Conservation (phyloP, 108 stramenopile genomes). For the Skeletonema marinoi region DNA sequence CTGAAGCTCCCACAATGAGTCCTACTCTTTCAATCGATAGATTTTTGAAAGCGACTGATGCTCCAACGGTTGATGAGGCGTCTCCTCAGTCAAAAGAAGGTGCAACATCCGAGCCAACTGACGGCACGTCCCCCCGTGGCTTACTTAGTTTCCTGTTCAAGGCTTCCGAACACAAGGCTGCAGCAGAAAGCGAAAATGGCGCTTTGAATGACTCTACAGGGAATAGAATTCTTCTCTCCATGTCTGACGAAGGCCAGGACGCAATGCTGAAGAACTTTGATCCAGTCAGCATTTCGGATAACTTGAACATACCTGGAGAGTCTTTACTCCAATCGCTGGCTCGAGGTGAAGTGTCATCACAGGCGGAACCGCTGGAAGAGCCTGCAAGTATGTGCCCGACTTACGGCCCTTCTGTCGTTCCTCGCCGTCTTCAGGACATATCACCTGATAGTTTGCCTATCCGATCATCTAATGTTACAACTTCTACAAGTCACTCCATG, state of each 20-base stretch:
- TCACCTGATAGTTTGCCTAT: background rate
- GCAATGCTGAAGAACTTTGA: conserved; percentile 13
- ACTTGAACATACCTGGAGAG: conserved; percentile 9
- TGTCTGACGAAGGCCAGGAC: conserved; percentile 8
- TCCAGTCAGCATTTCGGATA: conserved; percentile 14
- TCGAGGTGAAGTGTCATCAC: background rate
- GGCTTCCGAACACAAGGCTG: conserved; percentile 17
- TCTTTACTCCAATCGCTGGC: conserved; percentile 8
- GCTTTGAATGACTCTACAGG: conserved; percentile 3
- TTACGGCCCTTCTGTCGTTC: conserved; percentile 42
- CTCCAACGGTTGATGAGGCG: conserved; percentile 27
- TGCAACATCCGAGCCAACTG: background rate
- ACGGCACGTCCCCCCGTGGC: background rate
- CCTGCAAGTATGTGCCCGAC: conserved; percentile 30
- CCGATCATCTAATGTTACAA: background rate
- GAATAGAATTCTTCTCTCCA: conserved; percentile 8
- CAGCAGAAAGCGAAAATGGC: background rate
- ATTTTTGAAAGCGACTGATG: conserved; percentile 40
- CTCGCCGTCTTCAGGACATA: conserved; percentile 14
- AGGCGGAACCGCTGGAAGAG: conserved; percentile 1
- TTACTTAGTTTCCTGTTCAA: conserved; percentile 30
- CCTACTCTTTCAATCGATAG: conserved; percentile 44
- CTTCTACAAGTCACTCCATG: background rate
- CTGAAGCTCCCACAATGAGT: conserved; percentile 54
- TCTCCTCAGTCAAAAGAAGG: background rate